These are phyloP conservation scores for Neoascochyta sp. DNA, from an alignment of 2,329 filamentous ascomycete species.

Conservation along the genomic window DNA sequence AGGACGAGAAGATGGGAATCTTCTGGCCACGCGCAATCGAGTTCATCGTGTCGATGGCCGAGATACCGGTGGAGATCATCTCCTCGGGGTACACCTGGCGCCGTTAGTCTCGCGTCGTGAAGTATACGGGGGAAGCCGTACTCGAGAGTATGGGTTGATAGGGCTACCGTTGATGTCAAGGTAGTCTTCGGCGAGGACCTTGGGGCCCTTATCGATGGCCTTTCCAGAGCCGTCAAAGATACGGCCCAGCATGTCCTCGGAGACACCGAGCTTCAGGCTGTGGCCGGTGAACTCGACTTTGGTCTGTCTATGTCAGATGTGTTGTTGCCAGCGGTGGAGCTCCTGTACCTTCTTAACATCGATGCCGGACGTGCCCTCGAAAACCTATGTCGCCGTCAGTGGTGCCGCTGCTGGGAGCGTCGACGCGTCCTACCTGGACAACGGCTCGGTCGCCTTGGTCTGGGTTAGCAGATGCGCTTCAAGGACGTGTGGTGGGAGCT, in stretches of 20 bases:
- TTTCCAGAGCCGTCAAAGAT: conserved; percentile 98
- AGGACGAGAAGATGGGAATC: conserved; percentile 98
- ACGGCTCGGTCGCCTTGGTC: conserved; percentile 79
- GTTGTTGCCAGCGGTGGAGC: conserved; percentile 9
- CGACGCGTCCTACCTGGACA: conserved; percentile 92
- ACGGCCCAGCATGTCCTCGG: conserved; percentile 98
- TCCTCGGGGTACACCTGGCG: conserved; percentile 92
- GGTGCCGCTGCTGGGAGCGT: no score
- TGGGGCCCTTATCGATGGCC: conserved; percentile 97
- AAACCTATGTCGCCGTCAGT: conserved; percentile 64
- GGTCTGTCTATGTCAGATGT: conserved; percentile 56
- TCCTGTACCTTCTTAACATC: conserved; percentile 84
- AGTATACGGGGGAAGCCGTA: conserved; percentile 46
- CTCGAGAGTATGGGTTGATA: conserved; percentile 96
- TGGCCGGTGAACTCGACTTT: conserved; percentile 96
- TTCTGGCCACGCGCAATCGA: conserved; percentile 95
- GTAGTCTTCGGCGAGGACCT: conserved; percentile 96
- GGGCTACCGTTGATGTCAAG: conserved; percentile 98
- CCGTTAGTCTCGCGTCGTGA: conserved; percentile 19
- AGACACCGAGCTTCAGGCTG: conserved; percentile 97
- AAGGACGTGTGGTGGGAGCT: conserved; percentile 15
- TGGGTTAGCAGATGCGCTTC: conserved; percentile 13
- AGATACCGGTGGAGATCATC: conserved; percentile 99
- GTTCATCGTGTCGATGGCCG: conserved; percentile 95
- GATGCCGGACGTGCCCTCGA: conserved; percentile 94